Evolutionary conservation across 805 yeast species (phyloP).

Genomic region (Kodamaea kakaduensis): DNA sequence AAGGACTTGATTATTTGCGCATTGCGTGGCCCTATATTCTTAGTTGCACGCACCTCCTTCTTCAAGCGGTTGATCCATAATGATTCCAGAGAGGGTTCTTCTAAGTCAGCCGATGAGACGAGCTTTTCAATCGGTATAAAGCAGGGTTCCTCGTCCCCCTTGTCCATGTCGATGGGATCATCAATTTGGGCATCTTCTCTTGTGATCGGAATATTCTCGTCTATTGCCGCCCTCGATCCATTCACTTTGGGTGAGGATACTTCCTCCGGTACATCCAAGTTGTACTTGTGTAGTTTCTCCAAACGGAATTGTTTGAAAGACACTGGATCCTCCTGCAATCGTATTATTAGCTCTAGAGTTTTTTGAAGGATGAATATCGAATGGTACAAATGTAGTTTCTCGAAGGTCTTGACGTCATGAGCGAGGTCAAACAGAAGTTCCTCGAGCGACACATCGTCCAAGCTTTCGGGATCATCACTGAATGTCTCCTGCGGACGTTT

Average conservation of each 20-base stretch:
- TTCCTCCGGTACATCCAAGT: conserved; percentile 4
- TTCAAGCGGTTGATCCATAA: conserved; percentile 16
- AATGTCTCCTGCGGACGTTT: conserved; percentile 38
- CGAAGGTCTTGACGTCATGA: conserved; percentile 29
- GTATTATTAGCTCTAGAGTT: conserved; percentile 31
- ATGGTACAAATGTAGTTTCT: conserved; percentile 32
- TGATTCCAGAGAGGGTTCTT: conserved; percentile 9
- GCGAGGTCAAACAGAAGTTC: conserved; percentile 34
- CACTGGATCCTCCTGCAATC: conserved; percentile 23
- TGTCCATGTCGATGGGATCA: conserved; percentile 1
- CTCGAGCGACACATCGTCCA: conserved; percentile 30
- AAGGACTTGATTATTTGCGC: conserved; percentile 29
- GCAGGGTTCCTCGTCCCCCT: conserved; percentile 9
- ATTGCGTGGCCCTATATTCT: conserved; percentile 17
- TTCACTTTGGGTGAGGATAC: conserved; percentile 5
- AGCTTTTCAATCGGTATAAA: conserved; percentile 23
- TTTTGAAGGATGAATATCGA: conserved; percentile 29
- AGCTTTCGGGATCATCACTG: conserved; percentile 34
- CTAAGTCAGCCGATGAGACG: conserved; percentile 14
- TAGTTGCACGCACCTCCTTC: conserved; percentile 16
- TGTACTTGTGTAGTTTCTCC: conserved; percentile 21
- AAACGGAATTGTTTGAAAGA: conserved; percentile 22
- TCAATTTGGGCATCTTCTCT: conserved; percentile 4
- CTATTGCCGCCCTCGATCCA: conserved; percentile 1
- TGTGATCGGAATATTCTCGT: conserved; percentile 20